Conservation (phyloP, 2,329 filamentous ascomycete genomes). For the Penicillium sp. region DNA sequence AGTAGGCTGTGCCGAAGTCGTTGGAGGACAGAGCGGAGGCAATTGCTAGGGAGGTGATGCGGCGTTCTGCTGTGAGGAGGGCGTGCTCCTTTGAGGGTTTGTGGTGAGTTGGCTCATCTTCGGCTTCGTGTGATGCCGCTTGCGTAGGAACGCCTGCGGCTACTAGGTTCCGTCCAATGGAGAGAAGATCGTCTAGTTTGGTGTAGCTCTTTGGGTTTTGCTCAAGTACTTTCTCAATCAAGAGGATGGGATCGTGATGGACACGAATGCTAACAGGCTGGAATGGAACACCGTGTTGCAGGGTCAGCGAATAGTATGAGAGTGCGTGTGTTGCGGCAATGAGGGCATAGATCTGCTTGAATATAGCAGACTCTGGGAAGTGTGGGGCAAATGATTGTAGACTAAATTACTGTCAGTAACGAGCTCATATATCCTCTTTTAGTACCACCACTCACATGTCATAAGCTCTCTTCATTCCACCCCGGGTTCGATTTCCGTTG, state of each 20-base stretch:
- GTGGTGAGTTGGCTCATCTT: conserved; percentile 9
- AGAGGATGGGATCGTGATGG: conserved; percentile 58
- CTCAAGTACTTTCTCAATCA: conserved; percentile 60
- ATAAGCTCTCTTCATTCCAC: conserved; percentile 61
- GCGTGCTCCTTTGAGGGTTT: conserved; percentile 28
- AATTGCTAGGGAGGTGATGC: conserved; percentile 49
- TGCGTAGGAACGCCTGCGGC: conserved; percentile 43
- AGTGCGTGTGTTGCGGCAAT: conserved; percentile 63
- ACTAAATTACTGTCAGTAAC: conserved; percentile 24
- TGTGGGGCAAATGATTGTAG: conserved; percentile 45
- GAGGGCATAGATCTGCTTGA: conserved; percentile 53
- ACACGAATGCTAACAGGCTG: conserved; percentile 67
- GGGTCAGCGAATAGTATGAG: conserved; percentile 64
- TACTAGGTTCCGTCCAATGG: conserved; percentile 61
- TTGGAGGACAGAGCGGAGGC: conserved; percentile 45
- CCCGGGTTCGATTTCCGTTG: conserved; percentile 63
- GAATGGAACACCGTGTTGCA: conserved; percentile 65
- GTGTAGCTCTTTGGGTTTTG: conserved; percentile 64
- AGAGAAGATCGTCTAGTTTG: conserved; percentile 62
- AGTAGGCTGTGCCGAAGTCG: conserved; percentile 63
- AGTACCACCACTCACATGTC: conserved; percentile 50
- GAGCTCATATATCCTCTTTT: conserved; percentile 1
- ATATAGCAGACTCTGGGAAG: conserved; percentile 41
- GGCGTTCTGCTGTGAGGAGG: conserved; percentile 44
- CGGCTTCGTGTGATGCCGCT: conserved; percentile 22